Evolutionary conservation across 306 rosid species (phyloP).

Genomic region (Rosa multiflora): DNA sequence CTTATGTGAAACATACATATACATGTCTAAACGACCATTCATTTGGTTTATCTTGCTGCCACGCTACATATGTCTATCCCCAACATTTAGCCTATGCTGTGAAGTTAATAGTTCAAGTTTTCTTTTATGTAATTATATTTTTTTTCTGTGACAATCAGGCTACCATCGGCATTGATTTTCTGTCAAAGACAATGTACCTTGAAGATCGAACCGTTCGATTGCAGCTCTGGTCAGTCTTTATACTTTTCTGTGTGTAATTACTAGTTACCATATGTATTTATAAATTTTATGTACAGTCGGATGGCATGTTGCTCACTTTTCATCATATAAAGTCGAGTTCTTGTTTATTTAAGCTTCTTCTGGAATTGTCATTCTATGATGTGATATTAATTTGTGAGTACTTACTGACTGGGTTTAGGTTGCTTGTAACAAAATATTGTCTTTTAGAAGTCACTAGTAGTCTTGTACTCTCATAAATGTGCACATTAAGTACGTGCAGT

Average conservation of each 20-base stretch:
- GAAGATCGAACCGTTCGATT: slow-evolving; percentile 59
- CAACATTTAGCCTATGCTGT: neutral
- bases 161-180: slow-evolving; percentile 55
- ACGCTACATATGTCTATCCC: neutral
- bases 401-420: slow-evolving; percentile 3
- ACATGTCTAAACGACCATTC: neutral
- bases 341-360: neutral
- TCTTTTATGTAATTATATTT: neutral
- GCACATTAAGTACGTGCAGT: neutral
- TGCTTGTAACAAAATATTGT: neutral
- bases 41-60: neutral
- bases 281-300: neutral
- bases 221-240: slow-evolving; percentile 48
- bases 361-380: neutral
- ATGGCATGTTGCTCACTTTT: neutral
- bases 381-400: neutral
- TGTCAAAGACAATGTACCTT: slow-evolving; percentile 65
- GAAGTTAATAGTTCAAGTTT: neutral
- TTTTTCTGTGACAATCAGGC: slow-evolving; percentile 37
- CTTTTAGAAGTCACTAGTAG: neutral
- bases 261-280: neutral
- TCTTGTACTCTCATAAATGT: neutral
- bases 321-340: neutral
- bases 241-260: neutral
- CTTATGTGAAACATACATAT: neutral